Base-by-base conservation (phyloP, 1,139 yeast genomes). In the Saccharomyces hybrid region DNA sequence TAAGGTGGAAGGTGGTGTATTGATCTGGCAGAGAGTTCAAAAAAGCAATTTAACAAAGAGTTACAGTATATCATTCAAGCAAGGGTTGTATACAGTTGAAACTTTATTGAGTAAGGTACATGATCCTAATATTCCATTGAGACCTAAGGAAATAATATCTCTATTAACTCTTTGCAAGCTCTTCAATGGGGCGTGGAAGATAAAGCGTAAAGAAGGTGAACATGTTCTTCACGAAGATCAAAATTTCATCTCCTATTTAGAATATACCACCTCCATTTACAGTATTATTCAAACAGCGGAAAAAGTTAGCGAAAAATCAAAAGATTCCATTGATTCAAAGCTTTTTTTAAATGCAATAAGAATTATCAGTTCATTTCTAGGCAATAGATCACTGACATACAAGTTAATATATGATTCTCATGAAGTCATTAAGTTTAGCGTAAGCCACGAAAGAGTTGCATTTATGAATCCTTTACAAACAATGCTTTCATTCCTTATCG, bases 41-140 rank as follows among this genome's bases (percentile, higher is more conserved):
- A 62, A 67, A 73, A 93, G 62, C 73, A 90, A 63, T 82, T 91
- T 84, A 80, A 89, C 59, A 86, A 88, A 70, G 74, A 88, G 49
- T 81, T 89, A 67, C 79, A 84, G 63, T 90, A 88, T 71, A 70
- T 88, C 70, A 1, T 67, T 89, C 66, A 78, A 76, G 57, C 78
- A 97, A 57, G 90, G 87, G 1, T 64, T 81, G 11, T 73, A 74
- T 50, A 80, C 79, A 54, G 63, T 81, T 11, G 70, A 68, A 16
- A 74, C 76, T 41, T 66, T 82, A n/a, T 66, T 79, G 23, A 78
- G 79, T 38, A 74, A 75, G 64, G 47, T 70, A 52, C 44, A 60
- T 52, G 56, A 68, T 55, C 56, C 69, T 58, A 56, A 63, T 52
- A 56, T 63, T 42, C 42, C 74, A 64, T 58, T 71, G 66, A 52